phyloP scores from a whole-genome alignment of 768 basidiomycete species.

The Boletellus ananiceps region DNA sequence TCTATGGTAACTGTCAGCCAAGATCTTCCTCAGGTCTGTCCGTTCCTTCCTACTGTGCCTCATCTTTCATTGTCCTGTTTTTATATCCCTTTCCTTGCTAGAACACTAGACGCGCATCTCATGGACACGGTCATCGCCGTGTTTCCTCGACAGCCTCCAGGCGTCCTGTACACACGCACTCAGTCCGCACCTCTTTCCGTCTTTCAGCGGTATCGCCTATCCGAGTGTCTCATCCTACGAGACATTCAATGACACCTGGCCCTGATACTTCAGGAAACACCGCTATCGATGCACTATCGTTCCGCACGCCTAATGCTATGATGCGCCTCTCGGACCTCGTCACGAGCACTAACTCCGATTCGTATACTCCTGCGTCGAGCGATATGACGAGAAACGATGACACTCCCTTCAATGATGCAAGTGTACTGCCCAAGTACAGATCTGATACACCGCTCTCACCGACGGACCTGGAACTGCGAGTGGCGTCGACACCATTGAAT shows the following conservation, averaged over 20 bases:
- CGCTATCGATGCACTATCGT: not conserved
- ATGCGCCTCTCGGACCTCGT: conserved; percentile 19
- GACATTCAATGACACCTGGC: not conserved
- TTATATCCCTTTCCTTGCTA: not conserved
- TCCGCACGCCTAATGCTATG: conserved; percentile 12
- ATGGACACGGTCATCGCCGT: conserved; percentile 17
- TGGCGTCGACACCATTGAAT: conserved; percentile 11
- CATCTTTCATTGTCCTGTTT: not conserved
- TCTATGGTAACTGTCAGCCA: conserved; percentile 24
- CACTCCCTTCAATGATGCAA: conserved; percentile 21
- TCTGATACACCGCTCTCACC: conserved; percentile 8
- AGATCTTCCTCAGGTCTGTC: conserved; percentile 28
- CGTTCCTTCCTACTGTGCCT: not conserved
- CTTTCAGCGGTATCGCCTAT: conserved; percentile 21
- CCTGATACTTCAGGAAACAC: conserved; percentile 1
- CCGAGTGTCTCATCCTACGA: not conserved
- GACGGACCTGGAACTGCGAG: conserved; percentile 4
- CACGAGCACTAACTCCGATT: not conserved
- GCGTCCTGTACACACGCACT: conserved; percentile 8
- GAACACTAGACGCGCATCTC: conserved; percentile 20
- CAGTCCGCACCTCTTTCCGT: conserved; percentile 17
- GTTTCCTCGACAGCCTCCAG: conserved; percentile 21
- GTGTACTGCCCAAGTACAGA: conserved; percentile 14
- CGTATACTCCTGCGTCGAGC: conserved; percentile 14
- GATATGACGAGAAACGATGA: conserved; percentile 7